phyloP scores from a whole-genome alignment of 495 filamentous ascomycete genomes.

The Rostrohypoxylon terebratum region DNA sequence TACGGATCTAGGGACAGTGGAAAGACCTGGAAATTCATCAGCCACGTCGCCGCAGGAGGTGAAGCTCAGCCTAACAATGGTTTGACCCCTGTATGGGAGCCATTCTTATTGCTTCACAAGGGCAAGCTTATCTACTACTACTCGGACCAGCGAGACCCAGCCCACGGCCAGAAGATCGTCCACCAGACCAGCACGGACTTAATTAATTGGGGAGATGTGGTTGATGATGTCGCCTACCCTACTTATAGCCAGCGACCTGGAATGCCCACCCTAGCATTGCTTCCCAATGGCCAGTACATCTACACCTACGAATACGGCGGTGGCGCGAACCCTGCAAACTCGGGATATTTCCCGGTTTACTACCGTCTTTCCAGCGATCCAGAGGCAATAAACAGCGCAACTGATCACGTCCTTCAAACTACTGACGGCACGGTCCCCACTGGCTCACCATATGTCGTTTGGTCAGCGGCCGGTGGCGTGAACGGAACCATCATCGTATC shows the following conservation, averaged over 20 bases:
- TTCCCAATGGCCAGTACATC: slow-evolving; percentile 71
- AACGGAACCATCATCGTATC: slow-evolving; percentile 71
- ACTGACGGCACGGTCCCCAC: slow-evolving; percentile 63
- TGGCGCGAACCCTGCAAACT: slow-evolving; percentile 50
- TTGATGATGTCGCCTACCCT: slow-evolving; percentile 71
- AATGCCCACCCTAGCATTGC: slow-evolving; percentile 70
- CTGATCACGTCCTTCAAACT: slow-evolving; percentile 56
- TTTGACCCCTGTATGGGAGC: slow-evolving; percentile 76
- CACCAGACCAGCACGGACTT: slow-evolving; percentile 71
- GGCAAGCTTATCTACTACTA: slow-evolving; percentile 73
- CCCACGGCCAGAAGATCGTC: slow-evolving; percentile 73
- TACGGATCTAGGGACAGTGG: slow-evolving; percentile 71
- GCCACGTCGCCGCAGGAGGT: slow-evolving; percentile 72
- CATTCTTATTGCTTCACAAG: slow-evolving; percentile 69
- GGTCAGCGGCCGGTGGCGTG: slow-evolving; percentile 64
- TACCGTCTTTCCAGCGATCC: slow-evolving; percentile 63
- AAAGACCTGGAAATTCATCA: slow-evolving; percentile 73
- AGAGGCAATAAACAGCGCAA: slow-evolving; percentile 61
- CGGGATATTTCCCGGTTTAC: slow-evolving; percentile 67
- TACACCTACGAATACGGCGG: slow-evolving; percentile 73
- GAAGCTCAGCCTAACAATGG: slow-evolving; percentile 70
- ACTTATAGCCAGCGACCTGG: slow-evolving; percentile 73
- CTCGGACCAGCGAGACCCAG: slow-evolving; percentile 74
- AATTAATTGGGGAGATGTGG: slow-evolving; percentile 66
- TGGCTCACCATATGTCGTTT: slow-evolving; percentile 67